A percentile compares a stretch with the other conserved stretches of the same genome.
phyloP scores from a whole-genome alignment of 2,329 filamentous ascomycete genomes.

The Ceratocystis albifundus region DNA sequence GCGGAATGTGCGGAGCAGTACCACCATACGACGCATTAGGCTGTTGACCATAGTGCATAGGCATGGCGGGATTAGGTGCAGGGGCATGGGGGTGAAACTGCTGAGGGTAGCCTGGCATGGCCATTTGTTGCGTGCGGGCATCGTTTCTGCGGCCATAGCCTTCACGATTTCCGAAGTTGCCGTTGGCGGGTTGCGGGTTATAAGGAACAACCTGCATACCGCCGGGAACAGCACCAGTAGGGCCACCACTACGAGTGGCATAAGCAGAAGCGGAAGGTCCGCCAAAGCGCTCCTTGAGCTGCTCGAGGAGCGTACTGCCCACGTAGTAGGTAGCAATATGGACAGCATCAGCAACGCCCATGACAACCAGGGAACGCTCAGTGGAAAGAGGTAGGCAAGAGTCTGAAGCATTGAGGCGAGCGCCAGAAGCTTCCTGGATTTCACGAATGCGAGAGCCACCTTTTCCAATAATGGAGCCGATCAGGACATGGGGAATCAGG shows the following conservation, averaged over 20 bases:
- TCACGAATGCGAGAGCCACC: slow-evolving; percentile 90
- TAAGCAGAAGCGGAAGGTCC: slow-evolving; percentile 96
- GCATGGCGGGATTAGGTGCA: slow-evolving; percentile 51
- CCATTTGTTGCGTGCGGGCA: slow-evolving; percentile 60
- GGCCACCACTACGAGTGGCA: slow-evolving; percentile 84
- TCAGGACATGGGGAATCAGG: slow-evolving; percentile 90
- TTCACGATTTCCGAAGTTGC: slow-evolving; percentile 84
- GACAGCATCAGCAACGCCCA: slow-evolving; percentile 94
- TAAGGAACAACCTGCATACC: slow-evolving; percentile 99
- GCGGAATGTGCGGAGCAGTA: slow-evolving; percentile 65
- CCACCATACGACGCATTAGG: slow-evolving; percentile 58
- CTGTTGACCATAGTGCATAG: slow-evolving; percentile 70
- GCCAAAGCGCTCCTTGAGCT: slow-evolving; percentile 91
- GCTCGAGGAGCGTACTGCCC: slow-evolving; percentile 92
- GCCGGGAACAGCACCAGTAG: slow-evolving; percentile 84
- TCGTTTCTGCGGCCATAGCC: slow-evolving; percentile 66
- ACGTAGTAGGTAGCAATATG: slow-evolving; percentile 99
- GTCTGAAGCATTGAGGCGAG: slow-evolving; percentile 91
- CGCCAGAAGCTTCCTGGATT: slow-evolving; percentile 95
- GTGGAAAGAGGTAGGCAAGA: slow-evolving; percentile 87
- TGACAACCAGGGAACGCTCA: slow-evolving; percentile 93
- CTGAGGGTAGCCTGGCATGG: slow-evolving; percentile 62
- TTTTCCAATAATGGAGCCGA: slow-evolving; percentile 98
- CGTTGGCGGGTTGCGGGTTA: slow-evolving; percentile 71
- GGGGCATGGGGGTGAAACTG: slow-evolving; percentile 56